Conservation (phyloP, 495 filamentous ascomycete genomes). For the Talaromyces ruber region DNA sequence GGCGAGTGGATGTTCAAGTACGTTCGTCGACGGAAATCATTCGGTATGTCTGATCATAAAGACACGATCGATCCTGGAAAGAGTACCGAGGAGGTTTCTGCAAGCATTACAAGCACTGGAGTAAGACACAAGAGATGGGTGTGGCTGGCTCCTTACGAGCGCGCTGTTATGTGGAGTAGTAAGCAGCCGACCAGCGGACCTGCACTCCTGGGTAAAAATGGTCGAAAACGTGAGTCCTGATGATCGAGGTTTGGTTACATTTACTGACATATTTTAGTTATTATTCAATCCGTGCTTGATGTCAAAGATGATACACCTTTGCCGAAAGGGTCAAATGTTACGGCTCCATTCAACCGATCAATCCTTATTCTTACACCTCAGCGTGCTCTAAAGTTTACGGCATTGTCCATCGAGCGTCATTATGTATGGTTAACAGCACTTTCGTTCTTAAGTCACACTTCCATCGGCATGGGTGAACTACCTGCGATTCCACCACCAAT, state of each 20-base stretch:
- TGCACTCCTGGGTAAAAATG: slow-evolving; percentile 89
- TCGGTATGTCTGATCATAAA: slow-evolving; percentile 67
- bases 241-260: neutral
- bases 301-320: slow-evolving; percentile 90
- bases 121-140: slow-evolving; percentile 95
- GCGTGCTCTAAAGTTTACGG: slow-evolving; percentile 92
- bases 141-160: slow-evolving; percentile 94
- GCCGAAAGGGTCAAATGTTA: slow-evolving; percentile 55
- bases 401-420: slow-evolving; percentile 72
- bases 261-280: slow-evolving; percentile 44
- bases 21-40: slow-evolving; percentile 84
- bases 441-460: slow-evolving; percentile 85
- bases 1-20: slow-evolving; percentile 99
- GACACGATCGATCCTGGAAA: slow-evolving; percentile 46
- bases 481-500: slow-evolving; percentile 41
- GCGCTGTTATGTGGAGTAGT: slow-evolving; percentile 95
- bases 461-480: slow-evolving; percentile 62
- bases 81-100: slow-evolving; percentile 40
- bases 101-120: slow-evolving; percentile 46
- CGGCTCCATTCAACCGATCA: slow-evolving; percentile 74
- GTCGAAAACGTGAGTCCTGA: slow-evolving; percentile 78
- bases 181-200: slow-evolving; percentile 86
- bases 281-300: slow-evolving; percentile 92
- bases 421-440: slow-evolving; percentile 92
- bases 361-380: slow-evolving; percentile 92